Conservation (phyloP, 2,329 filamentous ascomycete species). For the Sporothrix mexicana region DNA sequence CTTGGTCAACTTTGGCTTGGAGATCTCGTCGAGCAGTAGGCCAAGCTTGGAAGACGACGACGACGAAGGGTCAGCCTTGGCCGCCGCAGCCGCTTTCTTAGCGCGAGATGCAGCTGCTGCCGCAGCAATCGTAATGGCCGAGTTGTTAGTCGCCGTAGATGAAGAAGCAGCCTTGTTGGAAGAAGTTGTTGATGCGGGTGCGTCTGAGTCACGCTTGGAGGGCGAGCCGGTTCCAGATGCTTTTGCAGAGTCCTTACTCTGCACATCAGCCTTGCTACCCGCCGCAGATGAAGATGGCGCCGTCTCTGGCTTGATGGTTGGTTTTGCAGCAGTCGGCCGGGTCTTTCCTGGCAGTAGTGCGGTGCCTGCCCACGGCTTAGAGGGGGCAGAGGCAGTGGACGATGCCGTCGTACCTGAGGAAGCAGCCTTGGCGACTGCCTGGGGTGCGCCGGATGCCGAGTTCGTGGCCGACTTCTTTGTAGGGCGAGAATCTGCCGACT, state of each 20-base stretch:
- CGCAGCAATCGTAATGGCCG: background rate
- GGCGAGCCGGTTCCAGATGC: conserved; percentile 22
- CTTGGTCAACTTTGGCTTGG: conserved; percentile 52
- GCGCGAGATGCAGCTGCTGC: conserved; percentile 35
- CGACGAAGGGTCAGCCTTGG: conserved; percentile 41
- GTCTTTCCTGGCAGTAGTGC: conserved; percentile 55
- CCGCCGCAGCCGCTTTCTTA: conserved; percentile 38
- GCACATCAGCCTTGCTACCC: conserved; percentile 33
- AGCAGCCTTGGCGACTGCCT: conserved; percentile 37
- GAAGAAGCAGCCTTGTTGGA: background rate
- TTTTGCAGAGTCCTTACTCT: conserved; percentile 19
- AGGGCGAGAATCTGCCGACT: conserved; percentile 45
- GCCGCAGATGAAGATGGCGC: conserved; percentile 27
- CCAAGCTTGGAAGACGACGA: conserved; percentile 56
- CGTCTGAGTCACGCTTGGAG: conserved; percentile 15
- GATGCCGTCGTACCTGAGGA: conserved; percentile 43
- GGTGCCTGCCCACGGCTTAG: conserved; percentile 43
- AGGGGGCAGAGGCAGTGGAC: conserved; percentile 41
- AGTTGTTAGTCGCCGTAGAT: background rate
- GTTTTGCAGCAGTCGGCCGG: conserved; percentile 51
- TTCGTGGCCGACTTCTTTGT: conserved; percentile 50
- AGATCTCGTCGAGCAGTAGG: conserved; percentile 58
- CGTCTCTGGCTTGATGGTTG: conserved; percentile 35
- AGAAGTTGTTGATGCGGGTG: background rate
- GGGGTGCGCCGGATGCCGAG: conserved; percentile 38